Conservation (phyloP, 1,284 basidiomycete species). For the Puccinia horiana region DNA sequence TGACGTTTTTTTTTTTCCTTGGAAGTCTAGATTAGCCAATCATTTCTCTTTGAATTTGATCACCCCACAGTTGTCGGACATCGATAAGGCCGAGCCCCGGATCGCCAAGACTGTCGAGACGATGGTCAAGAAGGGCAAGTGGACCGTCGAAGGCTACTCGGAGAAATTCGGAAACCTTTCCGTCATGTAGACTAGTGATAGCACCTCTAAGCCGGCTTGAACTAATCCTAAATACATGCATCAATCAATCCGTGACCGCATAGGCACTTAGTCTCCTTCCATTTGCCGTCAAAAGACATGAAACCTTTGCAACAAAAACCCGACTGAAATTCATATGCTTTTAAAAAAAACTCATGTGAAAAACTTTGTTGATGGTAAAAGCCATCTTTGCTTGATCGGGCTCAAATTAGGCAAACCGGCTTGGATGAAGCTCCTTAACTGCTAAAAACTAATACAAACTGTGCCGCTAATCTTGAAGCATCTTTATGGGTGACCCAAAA, state of each 20-base stretch:
- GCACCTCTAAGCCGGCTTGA: background rate
- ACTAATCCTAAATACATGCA: background rate
- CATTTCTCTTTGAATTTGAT: background rate
- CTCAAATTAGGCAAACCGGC: background rate
- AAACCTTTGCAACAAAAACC: background rate
- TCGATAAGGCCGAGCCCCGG: conserved; percentile 88
- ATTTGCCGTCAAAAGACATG: conserved; percentile 49
- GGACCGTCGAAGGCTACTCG: conserved; percentile 85
- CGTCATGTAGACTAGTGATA: conserved; percentile 67
- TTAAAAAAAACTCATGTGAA: background rate
- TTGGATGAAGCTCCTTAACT: background rate
- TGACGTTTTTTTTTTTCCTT: conserved; percentile 49
- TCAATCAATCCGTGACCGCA: conserved; percentile 29
- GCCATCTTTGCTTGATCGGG: background rate
- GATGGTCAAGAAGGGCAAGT: conserved; percentile 99
- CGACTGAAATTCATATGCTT: background rate
- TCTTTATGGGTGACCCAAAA: no score
- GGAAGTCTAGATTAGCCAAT: background rate
- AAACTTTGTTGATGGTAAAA: background rate
- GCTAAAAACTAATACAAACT: no score
- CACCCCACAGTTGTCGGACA: conserved; percentile 72
- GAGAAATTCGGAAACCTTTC: conserved; percentile 91
- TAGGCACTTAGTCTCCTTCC: conserved; percentile 17
- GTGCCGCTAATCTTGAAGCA: no score
- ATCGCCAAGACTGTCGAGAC: conserved; percentile 88